Evolutionary conservation across 805 yeast species (phyloP).

Genomic region (Wickerhamiella sorbophila): DNA sequence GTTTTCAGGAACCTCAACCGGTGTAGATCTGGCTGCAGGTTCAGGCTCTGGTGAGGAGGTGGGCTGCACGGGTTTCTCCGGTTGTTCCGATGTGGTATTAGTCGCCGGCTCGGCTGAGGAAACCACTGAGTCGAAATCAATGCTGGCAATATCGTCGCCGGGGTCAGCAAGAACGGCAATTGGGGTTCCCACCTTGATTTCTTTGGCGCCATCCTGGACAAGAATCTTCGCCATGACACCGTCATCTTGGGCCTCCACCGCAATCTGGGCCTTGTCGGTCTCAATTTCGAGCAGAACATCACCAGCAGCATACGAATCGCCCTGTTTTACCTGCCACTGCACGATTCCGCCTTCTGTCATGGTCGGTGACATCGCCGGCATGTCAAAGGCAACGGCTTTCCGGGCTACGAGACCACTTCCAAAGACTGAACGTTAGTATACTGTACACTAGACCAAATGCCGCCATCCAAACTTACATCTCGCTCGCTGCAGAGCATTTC

Average conservation of each 20-base stretch:
- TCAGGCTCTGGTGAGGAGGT: constrained; percentile 9
- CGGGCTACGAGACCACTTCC: background rate
- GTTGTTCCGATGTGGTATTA: constrained; percentile 17
- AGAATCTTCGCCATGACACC: constrained; percentile 73
- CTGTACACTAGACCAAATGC: background rate
- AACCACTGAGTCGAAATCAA: constrained; percentile 6
- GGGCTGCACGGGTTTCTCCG: constrained; percentile 9
- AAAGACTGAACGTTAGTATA: background rate
- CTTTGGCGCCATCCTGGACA: constrained; percentile 56
- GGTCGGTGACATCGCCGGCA: constrained; percentile 99
- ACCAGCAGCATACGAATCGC: constrained; percentile 62
- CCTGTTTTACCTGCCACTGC: constrained; percentile 72
- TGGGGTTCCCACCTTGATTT: constrained; percentile 71
- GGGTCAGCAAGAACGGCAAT: constrained; percentile 83
- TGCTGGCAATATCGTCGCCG: constrained; percentile 54
- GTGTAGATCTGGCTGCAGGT: constrained; percentile 2
- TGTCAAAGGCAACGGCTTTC: constrained; percentile 35
- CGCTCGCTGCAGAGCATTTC: background rate
- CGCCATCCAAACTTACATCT: background rate
- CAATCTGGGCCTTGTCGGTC: constrained; percentile 97
- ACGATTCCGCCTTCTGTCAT: constrained; percentile 94
- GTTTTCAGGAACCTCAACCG: background rate
- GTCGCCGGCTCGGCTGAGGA: constrained; percentile 16
- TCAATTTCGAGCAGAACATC: constrained; percentile 96
- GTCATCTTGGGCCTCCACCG: constrained; percentile 91